phyloP scores from a whole-genome alignment of 1,284 basidiomycete genomes.

The Fistulina hepatica region DNA sequence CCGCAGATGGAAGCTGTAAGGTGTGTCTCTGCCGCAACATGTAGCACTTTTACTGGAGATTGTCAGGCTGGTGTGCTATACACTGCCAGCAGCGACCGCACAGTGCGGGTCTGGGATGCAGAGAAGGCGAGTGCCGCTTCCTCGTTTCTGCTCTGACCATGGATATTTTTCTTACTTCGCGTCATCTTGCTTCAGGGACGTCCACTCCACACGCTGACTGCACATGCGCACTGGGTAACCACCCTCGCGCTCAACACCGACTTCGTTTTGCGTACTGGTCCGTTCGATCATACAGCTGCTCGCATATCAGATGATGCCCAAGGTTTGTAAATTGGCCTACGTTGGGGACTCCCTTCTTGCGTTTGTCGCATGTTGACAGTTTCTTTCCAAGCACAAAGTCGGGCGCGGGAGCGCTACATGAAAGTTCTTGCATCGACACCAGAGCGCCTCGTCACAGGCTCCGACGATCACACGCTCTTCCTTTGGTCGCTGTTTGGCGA shows the following conservation, averaged over 20 bases:
- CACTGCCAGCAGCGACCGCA: conserved; percentile 90
- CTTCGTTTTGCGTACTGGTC: conserved; percentile 89
- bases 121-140: conserved; percentile 41
- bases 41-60: too few relatives aligned
- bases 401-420: conserved; percentile 70
- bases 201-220: conserved; percentile 68
- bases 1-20: conserved; percentile 39
- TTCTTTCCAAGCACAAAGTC: conserved; percentile 47
- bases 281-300: conserved; percentile 78
- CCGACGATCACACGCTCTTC: conserved; percentile 92
- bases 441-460: conserved; percentile 86
- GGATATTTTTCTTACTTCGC: not conserved
- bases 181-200: conserved; percentile 36
- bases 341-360: conserved; percentile 3
- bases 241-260: conserved; percentile 94
- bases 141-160: not conserved
- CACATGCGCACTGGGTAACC: conserved; percentile 99
- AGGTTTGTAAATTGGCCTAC: conserved; percentile 21
- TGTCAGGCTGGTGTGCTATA: conserved; percentile 85
- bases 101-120: conserved; percentile 90
- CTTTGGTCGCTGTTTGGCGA: conserved; percentile 68
- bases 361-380: not conserved
- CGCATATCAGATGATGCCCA: conserved; percentile 75
- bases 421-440: conserved; percentile 56
- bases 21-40: too few relatives aligned